Conservation (phyloP, 2,329 filamentous ascomycete species). For the Emmonsiellopsis sp. region DNA sequence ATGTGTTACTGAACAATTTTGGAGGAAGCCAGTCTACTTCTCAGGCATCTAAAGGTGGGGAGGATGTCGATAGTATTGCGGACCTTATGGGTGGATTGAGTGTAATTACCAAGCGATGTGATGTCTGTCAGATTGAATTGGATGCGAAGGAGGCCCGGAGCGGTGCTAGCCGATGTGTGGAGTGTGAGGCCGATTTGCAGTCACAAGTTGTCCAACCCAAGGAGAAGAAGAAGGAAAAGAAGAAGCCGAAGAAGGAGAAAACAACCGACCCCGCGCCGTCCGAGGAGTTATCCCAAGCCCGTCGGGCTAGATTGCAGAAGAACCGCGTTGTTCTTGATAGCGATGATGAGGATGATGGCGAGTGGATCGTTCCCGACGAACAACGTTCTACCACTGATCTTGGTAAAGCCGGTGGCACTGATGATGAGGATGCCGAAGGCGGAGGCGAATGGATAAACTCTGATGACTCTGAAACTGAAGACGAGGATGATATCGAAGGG, state of each 20-base stretch:
- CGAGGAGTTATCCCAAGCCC: constrained; percentile 12
- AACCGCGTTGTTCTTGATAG: constrained; percentile 41
- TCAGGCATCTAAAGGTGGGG: constrained; percentile 39
- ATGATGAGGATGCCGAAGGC: constrained; percentile 80
- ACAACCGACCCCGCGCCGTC: constrained; percentile 27
- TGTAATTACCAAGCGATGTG: constrained; percentile 68
- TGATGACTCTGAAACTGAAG: constrained; percentile 54
- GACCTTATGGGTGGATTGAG: constrained; percentile 79
- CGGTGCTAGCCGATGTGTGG: constrained; percentile 55
- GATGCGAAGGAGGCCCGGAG: constrained; percentile 45
- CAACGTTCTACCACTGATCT: constrained; percentile 54
- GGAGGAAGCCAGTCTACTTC: constrained; percentile 38
- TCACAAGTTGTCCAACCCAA: constrained; percentile 38
- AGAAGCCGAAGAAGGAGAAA: constrained; percentile 36
- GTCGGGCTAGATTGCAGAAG: constrained; percentile 21
- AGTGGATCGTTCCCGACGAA: constrained; percentile 68
- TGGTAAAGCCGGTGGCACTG: constrained; percentile 72
- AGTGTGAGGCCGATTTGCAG: constrained; percentile 68
- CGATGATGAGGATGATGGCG: constrained; percentile 55
- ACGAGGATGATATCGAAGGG: constrained; percentile 19
- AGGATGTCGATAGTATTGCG: constrained; percentile 72
- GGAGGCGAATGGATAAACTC: constrained; percentile 70
- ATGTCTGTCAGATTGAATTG: constrained; percentile 69
- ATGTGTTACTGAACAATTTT: constrained; percentile 62
- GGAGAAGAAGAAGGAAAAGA: constrained; percentile 32